Evolutionary conservation across 176 grass and related monocot species (phyloP).

Genomic region (Rhynchospora pubera): DNA sequence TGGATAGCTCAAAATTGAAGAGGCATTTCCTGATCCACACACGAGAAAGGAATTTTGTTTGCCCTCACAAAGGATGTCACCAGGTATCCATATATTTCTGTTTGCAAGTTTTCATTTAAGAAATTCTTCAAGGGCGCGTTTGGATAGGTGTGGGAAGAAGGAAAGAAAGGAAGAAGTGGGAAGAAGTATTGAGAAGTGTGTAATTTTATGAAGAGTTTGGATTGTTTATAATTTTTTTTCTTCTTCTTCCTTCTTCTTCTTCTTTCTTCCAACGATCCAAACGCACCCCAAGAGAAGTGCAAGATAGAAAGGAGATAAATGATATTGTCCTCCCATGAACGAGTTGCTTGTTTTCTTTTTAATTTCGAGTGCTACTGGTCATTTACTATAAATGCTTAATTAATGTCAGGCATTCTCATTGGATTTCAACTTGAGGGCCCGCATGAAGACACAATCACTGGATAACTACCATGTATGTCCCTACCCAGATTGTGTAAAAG

Average conservation of each 20-base stretch:
- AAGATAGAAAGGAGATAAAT: not conserved
- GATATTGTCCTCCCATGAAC: not conserved
- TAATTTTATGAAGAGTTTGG: no score
- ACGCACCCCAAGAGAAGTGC: not conserved
- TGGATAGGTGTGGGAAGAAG: no score
- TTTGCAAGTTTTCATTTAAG: not conserved
- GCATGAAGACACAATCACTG: slow-evolving; percentile 81
- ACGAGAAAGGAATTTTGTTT: slow-evolving; percentile 78
- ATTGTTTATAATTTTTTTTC: no score
- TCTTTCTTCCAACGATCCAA: no score
- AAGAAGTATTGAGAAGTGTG: no score
- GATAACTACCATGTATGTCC: slow-evolving; percentile 91
- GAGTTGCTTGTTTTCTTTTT: not conserved
- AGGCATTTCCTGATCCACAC: slow-evolving; percentile 95
- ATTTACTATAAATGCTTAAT: slow-evolving; percentile 19
- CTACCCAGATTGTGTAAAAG: slow-evolving; percentile 74
- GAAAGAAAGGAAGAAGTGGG: no score
- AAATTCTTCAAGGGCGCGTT: not conserved
- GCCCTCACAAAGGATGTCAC: slow-evolving; percentile 78
- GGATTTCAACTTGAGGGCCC: slow-evolving; percentile 90
- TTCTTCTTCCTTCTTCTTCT: no score
- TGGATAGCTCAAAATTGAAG: slow-evolving; percentile 96
- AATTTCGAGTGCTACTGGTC: not conserved
- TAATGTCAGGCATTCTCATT: slow-evolving; percentile 88
- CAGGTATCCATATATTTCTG: slow-evolving; percentile 49